phyloP scores from a whole-genome alignment of 768 basidiomycete genomes.

The Inosperma sp. region DNA sequence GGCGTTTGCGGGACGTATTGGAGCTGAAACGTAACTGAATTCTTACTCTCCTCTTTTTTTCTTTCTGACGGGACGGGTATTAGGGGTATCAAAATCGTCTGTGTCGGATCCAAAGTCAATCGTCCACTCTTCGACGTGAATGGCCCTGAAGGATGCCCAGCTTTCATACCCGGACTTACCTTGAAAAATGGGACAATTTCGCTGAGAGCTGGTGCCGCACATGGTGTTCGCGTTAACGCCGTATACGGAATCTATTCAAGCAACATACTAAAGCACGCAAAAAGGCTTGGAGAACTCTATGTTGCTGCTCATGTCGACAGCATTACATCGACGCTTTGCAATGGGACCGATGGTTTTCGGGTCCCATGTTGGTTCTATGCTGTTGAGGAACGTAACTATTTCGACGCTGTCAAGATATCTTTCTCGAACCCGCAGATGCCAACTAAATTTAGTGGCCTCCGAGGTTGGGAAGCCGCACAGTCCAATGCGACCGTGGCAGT shows the following conservation, averaged over 20 bases:
- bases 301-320: not conserved
- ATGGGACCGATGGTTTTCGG: not conserved
- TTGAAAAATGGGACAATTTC: not conserved
- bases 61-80: not conserved
- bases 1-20: not conserved
- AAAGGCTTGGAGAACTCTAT: not conserved
- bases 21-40: not conserved
- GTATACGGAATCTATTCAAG: not conserved
- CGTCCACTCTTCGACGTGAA: not conserved
- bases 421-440: not conserved
- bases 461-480: not conserved
- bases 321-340: not conserved
- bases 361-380: not conserved
- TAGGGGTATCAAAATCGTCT: not conserved
- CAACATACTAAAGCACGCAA: not conserved
- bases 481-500: not conserved
- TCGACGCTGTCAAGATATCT: not conserved
- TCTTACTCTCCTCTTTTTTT: not conserved
- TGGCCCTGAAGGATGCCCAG: not conserved
- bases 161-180: not conserved
- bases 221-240: not conserved
- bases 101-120: not conserved
- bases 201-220: not conserved
- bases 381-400: not conserved
- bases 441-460: not conserved